A percentile compares a stretch with the other conserved stretches of the same genome.
Conservation (phyloP, 2,329 filamentous ascomycete genomes). For the Phyllosticta citrichinensis region DNA sequence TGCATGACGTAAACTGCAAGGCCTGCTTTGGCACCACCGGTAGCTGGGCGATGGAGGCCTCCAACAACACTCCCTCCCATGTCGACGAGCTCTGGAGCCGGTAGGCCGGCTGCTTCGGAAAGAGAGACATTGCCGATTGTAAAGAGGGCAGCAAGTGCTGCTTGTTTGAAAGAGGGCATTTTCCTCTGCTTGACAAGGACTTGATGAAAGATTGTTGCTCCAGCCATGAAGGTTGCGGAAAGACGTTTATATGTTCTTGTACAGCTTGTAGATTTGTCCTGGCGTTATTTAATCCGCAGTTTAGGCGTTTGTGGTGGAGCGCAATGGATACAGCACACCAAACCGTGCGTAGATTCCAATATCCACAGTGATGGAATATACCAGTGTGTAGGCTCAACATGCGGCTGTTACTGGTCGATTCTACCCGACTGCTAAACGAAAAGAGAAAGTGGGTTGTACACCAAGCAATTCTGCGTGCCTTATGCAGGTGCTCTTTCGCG, state of each 20-base stretch:
- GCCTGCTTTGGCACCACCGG: background rate
- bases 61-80: background rate
- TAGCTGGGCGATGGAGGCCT: background rate
- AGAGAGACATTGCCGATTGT: background rate
- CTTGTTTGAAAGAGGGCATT: background rate
- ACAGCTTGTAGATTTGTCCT: background rate
- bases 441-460: background rate
- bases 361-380: background rate
- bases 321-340: background rate
- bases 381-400: background rate
- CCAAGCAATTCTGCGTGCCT: background rate
- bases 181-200: background rate
- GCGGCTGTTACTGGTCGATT: background rate
- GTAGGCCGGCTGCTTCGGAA: background rate
- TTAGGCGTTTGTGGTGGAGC: background rate
- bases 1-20: conserved; percentile 1
- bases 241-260: background rate
- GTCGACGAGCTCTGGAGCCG: background rate
- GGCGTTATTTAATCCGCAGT: background rate
- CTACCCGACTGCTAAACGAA: background rate
- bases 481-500: background rate
- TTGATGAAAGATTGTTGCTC: background rate
- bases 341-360: background rate
- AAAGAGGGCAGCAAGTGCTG: background rate
- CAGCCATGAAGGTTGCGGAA: background rate